A percentile compares a stretch with the other conserved stretches of the same genome.
Conservation (phyloP, 2,329 filamentous ascomycete species). For the Aurifilum marmelostoma region DNA sequence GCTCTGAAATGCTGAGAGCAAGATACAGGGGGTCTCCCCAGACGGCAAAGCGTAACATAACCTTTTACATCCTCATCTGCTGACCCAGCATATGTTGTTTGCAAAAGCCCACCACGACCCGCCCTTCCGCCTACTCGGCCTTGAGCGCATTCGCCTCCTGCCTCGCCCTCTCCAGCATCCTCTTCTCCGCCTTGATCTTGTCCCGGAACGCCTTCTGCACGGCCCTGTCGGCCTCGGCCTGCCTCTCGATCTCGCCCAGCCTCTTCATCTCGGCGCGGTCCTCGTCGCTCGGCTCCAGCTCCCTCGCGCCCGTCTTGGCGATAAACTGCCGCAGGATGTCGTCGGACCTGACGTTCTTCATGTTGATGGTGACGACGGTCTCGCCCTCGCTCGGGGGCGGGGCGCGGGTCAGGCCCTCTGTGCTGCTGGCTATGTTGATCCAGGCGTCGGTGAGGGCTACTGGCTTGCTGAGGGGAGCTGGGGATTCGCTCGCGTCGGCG, state of each 20-base stretch:
- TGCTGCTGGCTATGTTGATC: slow-evolving; percentile 40
- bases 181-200: slow-evolving; percentile 65
- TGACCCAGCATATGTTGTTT: neutral
- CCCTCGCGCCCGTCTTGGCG: slow-evolving; percentile 61
- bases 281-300: slow-evolving; percentile 59
- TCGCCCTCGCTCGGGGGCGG: slow-evolving; percentile 53
- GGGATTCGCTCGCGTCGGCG: neutral
- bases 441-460: slow-evolving; percentile 28
- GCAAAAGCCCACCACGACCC: no score
- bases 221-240: slow-evolving; percentile 58
- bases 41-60: neutral
- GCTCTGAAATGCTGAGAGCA: no score
- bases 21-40: no score
- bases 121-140: slow-evolving; percentile 31
- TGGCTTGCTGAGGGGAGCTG: slow-evolving; percentile 11
- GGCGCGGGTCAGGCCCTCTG: slow-evolving; percentile 51
- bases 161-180: slow-evolving; percentile 58
- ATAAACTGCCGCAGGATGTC: slow-evolving; percentile 68
- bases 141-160: slow-evolving; percentile 52
- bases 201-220: slow-evolving; percentile 56
- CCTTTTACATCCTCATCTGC: neutral
- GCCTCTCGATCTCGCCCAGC: slow-evolving; percentile 56
- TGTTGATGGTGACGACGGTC: slow-evolving; percentile 59
- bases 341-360: slow-evolving; percentile 63
- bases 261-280: slow-evolving; percentile 62